Evolutionary conservation across 208 protist species (phyloP), one percentile per base, ranked within the genome.

Genomic region (Leishmania gerbilli): DNA sequence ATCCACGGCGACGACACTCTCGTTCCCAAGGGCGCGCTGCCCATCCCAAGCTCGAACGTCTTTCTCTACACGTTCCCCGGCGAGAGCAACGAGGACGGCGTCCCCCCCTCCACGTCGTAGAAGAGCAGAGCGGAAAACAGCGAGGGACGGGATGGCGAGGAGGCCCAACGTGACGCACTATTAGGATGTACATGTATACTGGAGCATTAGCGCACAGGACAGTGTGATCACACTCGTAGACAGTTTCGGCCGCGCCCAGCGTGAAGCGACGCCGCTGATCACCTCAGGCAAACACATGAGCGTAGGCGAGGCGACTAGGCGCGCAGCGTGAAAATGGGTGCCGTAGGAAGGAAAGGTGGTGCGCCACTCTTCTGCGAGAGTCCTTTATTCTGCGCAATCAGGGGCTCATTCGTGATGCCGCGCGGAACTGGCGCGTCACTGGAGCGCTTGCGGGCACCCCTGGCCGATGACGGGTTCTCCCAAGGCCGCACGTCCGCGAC

Each of bases 51-150:
- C 19, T 85, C 84, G 1, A 87, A 88, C 68, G 64, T 88, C 1
- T 92, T 92, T 68, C 81, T 92, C 19, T 92, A 88, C 79, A 55
- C 76, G 3, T 90, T 90, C 51, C 77, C 83, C 1, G 84, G 79
- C 19, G 82, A 87, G 71, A 79, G 51, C 55, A 79, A 45, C 21
- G 74, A 85, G 6, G 49, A 47, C 24, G 42, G n/a, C 37, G 3
- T 9, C 4, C 64, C 31, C 27, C 56, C 67, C n/a, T 13, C 37
- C 37, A 49, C 55, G 0, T 19, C 37, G 51, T 77, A 60, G 55
- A 65, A 40, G 3, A 19, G 19, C 58, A 53, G 24, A 27, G n/a
- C 9, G 8, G 40, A 53, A n/a, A n/a, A 75, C 21, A 60, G 2
- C 17, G 37, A 71, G 67, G 17, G 40, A 47, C 37, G 4, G 19